A percentile compares a stretch with the other conserved stretches of the same genome.
phyloP scores from a whole-genome alignment of 768 basidiomycete genomes.

The Russula compacta region DNA sequence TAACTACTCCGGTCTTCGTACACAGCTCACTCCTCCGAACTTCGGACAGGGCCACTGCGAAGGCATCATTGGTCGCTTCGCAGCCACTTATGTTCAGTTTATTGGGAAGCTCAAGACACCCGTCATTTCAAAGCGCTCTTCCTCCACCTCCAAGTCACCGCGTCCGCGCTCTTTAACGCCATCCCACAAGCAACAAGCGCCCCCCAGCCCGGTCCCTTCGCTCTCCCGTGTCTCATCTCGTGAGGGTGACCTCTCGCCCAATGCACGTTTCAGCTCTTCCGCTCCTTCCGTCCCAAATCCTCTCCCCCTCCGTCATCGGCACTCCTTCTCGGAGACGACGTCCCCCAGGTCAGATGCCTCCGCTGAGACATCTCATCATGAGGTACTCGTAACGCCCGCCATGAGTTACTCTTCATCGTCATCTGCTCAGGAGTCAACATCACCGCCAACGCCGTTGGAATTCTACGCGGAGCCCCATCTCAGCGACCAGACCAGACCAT shows the following conservation, averaged over 20 bases:
- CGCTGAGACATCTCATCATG: conserved; percentile 6
- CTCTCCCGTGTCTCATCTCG: conserved; percentile 16
- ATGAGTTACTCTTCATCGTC: conserved; percentile 27
- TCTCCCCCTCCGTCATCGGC: background rate
- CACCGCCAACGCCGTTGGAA: conserved; percentile 22
- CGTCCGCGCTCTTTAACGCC: conserved; percentile 23
- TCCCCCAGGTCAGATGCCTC: background rate
- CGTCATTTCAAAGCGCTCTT: conserved; percentile 61
- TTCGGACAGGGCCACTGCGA: conserved; percentile 68
- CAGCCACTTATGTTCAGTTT: conserved; percentile 54
- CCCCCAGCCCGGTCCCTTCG: conserved; percentile 22
- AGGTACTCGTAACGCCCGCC: conserved; percentile 11
- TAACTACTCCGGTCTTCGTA: background rate
- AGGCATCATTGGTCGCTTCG: conserved; percentile 75
- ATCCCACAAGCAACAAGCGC: conserved; percentile 21
- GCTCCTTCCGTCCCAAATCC: conserved; percentile 1
- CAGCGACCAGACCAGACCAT: background rate
- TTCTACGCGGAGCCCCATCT: conserved; percentile 3
- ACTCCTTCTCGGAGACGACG: background rate
- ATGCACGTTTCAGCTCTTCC: background rate
- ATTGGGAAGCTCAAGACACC: conserved; percentile 71
- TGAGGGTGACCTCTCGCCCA: conserved; percentile 7
- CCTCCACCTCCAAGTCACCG: conserved; percentile 27
- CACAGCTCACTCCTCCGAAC: background rate
- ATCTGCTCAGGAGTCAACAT: conserved; percentile 23